Conservation (phyloP, 1,284 basidiomycete genomes). For the Ceratobasidium sp. region DNA sequence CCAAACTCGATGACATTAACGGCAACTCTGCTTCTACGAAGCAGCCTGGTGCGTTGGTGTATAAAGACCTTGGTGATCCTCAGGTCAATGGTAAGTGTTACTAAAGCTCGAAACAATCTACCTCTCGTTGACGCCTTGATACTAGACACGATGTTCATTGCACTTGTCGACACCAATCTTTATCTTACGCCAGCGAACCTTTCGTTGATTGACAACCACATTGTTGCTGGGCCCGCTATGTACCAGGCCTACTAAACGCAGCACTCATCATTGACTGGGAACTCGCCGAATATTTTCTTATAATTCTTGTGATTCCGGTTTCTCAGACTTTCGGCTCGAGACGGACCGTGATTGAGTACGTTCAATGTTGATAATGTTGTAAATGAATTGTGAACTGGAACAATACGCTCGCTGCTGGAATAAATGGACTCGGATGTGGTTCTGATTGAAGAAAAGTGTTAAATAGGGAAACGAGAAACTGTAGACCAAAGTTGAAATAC, state of each 20-base stretch:
- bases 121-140: slow-evolving; percentile 49
- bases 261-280: too few relatives aligned
- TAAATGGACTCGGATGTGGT: slow-evolving; percentile 63
- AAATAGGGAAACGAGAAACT: too few relatives aligned
- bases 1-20: slow-evolving; percentile 63
- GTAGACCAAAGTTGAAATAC: too few relatives aligned
- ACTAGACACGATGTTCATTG: slow-evolving; percentile 67
- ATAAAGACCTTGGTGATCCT: slow-evolving; percentile 50
- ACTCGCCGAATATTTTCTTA: too few relatives aligned
- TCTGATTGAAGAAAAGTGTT: too few relatives aligned
- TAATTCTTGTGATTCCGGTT: not conserved
- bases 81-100: slow-evolving; percentile 58
- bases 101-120: slow-evolving; percentile 14
- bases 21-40: slow-evolving; percentile 62
- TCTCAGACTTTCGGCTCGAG: not conserved
- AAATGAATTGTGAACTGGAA: slow-evolving; percentile 68
- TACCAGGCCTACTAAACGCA: slow-evolving; percentile 58
- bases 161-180: slow-evolving; percentile 66
- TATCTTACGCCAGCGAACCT: slow-evolving; percentile 73
- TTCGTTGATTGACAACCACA: slow-evolving; percentile 66
- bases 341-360: not conserved
- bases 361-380: slow-evolving; percentile 67
- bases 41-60: slow-evolving; percentile 67
- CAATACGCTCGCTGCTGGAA: too few relatives aligned
- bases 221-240: slow-evolving; percentile 71